Evolutionary conservation across 2,329 filamentous ascomycete species (phyloP), one percentile per base, ranked within the genome.

Genomic region (Paecilomyces variotii): DNA sequence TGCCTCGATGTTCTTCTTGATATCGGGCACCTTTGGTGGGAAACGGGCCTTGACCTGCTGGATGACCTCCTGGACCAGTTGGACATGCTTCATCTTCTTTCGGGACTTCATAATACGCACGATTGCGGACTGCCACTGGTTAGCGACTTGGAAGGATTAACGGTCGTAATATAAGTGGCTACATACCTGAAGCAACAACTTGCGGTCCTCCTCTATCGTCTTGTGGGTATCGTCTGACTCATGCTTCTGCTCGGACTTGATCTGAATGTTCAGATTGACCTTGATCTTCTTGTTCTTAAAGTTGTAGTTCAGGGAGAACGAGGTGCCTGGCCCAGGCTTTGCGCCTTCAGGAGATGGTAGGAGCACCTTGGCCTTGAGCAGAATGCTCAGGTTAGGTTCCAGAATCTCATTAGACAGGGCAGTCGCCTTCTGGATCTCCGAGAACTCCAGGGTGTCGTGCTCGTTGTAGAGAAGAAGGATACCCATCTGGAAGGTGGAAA

Each of bases 1-100:
- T 64, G 96, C 96, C 76, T 99, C 94, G 73, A 99, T 97, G 76
- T 94, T 97, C 80, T 97, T 99, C 82, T 99, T 99, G 84, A 99
- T 99, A 67, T 99, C 94, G 14, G 85, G 82, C 30, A 99, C 84
- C 78, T 96, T 96, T 49, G 94, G 94, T 59, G 91, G 87, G 76
- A 99, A 99, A 49, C 94, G 90, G 50, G 86, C 87, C 73, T 89
- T 90, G 74, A 99, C 97, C 76, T 97, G 94, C 70, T 87, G 88
- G 74, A 99, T 97, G 26, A 92, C 95, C 78, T 99, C 94, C 70
- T 90, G 88, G 57, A 99, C 91, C 11, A 99, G 87, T 71, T 94
- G 89, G 61, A 88, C 87, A 78, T 99, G 93, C 84, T 97, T 97
- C 90, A 97, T 95, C 79, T 88, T 90, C 86, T 99, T 97, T 61